Percentiles rank a stretch among this genome's conserved stretches.
These are phyloP conservation scores for Termitomyces heimii DNA, from an alignment of 768 basidiomycete genomes.

Conservation along the genomic window DNA sequence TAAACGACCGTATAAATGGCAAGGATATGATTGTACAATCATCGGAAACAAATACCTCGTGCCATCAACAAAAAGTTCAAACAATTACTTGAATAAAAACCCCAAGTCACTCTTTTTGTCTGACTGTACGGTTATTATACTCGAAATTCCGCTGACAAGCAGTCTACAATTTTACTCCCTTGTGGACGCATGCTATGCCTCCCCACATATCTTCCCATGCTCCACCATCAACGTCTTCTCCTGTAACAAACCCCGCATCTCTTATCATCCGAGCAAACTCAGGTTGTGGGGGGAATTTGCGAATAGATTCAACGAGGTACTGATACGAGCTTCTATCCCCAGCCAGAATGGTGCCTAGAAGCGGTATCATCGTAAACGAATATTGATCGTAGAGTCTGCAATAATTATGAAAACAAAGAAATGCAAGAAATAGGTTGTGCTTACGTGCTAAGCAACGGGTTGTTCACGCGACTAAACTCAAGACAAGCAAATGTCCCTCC, in stretches of 20 bases:
- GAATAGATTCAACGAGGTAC: slow-evolving; percentile 96
- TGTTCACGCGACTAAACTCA: slow-evolving; percentile 91
- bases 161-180: slow-evolving; percentile 67
- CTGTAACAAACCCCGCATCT: slow-evolving; percentile 77
- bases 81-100: too few relatives aligned
- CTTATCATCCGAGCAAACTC: slow-evolving; percentile 88
- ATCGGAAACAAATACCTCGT: background rate
- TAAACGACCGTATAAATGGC: background rate
- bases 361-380: slow-evolving; percentile 92
- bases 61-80: background rate
- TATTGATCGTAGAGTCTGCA: slow-evolving; percentile 88
- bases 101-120: too few relatives aligned
- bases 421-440: slow-evolving; percentile 25
- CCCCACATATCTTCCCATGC: slow-evolving; percentile 86
- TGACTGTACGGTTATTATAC: background rate
- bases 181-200: slow-evolving; percentile 83
- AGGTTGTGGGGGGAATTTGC: slow-evolving; percentile 82
- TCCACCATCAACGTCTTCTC: slow-evolving; percentile 68
- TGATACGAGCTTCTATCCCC: slow-evolving; percentile 94
- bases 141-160: too few relatives aligned
- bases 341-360: slow-evolving; percentile 94
- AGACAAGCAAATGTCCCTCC: slow-evolving; percentile 94
- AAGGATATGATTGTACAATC: background rate
- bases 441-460: slow-evolving; percentile 82
- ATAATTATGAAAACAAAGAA: slow-evolving; percentile 1